Evolutionary conservation across 1,284 basidiomycete species (phyloP), one percentile per base, ranked within the genome.

Genomic region (Leccinum subrobustum): DNA sequence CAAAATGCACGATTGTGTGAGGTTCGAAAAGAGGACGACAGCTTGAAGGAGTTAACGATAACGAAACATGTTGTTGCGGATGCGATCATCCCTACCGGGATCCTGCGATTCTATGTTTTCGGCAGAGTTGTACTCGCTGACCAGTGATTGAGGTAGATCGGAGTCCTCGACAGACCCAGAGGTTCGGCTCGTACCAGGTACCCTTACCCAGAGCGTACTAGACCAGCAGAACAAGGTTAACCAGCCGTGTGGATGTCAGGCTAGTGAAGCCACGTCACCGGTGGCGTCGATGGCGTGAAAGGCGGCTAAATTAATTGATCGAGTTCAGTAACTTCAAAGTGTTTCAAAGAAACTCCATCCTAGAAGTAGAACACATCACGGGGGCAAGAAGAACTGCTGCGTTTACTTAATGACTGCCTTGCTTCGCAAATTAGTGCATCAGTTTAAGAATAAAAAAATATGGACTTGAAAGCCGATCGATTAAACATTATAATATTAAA

Each of bases 191-290:
- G 23, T 50, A 16, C 20, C 23, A 47, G 51, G 35, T 39, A 16
- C 52, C 16, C 52, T 18, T 39, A 23, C 63, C 64, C 7, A 51
- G 54, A 51, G 56, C 33, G 56, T 54, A 50, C 62, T 62, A 66
- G 63, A 35, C 48, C n/a, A 54, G 67, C 4, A 39, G 52, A 58
- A 54, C 67, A 18, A 63, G 11, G 47, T n/a, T 52, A 44, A 39
- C 25, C 23, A 14, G 6, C n/a, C 14, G 33, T 16, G 18, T 11
- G n/a, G n/a, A 33, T 18, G 29, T 25, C 23, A 23, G 25, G 11
- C n/a, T 35, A 44, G 51, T 23, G 29, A 42, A 35, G 37, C 52
- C 53, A 54, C 57, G 47, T 60, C 67, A 60, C 48, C 5, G 33
- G 58, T 52, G 39, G 62, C 44, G 62, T 57, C 56, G 52, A 31